A percentile compares a stretch with the other conserved stretches of the same genome.
Conservation (phyloP, 2,329 filamentous ascomycete species). For the Aspergillus pseudoterreus region DNA sequence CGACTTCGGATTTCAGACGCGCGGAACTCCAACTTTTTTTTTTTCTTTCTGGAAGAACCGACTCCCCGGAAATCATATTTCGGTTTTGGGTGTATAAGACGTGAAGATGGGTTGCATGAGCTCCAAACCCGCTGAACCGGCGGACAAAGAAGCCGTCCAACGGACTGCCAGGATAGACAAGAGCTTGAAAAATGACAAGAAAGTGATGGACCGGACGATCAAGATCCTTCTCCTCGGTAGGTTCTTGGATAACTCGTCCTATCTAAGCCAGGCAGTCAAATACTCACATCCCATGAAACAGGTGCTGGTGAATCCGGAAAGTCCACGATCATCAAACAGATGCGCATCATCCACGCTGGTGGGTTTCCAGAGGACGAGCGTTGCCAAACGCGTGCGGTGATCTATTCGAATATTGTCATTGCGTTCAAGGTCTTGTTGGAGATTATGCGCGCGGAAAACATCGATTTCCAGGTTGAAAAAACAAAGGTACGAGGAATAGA, state of each 20-base stretch:
- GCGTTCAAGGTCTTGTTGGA: slow-evolving; percentile 87
- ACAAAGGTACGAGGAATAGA: slow-evolving; percentile 61
- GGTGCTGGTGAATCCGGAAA: slow-evolving; percentile 94
- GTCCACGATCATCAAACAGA: slow-evolving; percentile 96
- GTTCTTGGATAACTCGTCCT: slow-evolving; percentile 23
- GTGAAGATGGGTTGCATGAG: slow-evolving; percentile 43
- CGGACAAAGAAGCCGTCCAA: slow-evolving; percentile 40
- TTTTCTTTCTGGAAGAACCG: background rate
- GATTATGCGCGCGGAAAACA: slow-evolving; percentile 81
- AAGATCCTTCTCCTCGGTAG: slow-evolving; percentile 90
- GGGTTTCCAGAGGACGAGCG: slow-evolving; percentile 88
- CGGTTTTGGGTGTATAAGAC: background rate
- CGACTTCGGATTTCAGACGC: background rate
- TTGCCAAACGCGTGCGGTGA: slow-evolving; percentile 89
- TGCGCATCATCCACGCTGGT: slow-evolving; percentile 94
- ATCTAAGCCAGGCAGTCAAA: background rate
- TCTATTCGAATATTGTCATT: slow-evolving; percentile 91
- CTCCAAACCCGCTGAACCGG: slow-evolving; percentile 38
- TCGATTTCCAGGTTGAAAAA: slow-evolving; percentile 71
- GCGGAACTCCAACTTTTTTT: background rate
- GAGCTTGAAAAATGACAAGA: slow-evolving; percentile 80
- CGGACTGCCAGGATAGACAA: slow-evolving; percentile 72
- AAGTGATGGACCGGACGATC: slow-evolving; percentile 78
- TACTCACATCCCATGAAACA: slow-evolving; percentile 34
- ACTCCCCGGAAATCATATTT: background rate